These are phyloP conservation scores for Salvia sclarea DNA, from an alignment of 305 asterid genomes.

Conservation along the genomic window DNA sequence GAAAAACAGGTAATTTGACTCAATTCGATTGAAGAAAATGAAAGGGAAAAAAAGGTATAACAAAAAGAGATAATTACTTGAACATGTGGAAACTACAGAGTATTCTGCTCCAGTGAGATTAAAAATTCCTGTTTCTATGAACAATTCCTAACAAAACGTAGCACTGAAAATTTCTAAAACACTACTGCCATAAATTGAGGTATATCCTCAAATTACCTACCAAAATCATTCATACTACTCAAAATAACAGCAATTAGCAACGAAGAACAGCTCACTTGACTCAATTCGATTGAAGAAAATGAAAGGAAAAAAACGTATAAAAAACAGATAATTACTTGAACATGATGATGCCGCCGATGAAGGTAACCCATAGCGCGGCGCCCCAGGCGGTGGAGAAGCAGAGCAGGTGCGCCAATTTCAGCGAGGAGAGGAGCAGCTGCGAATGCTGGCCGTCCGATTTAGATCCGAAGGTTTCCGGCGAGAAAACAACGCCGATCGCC, in stretches of 20 bases:
- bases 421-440: conserved; percentile 45
- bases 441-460: conserved; percentile 54
- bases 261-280: background rate
- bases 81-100: conserved; percentile 64
- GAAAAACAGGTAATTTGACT: background rate
- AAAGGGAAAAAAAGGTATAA: background rate
- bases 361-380: conserved; percentile 93
- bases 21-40: background rate
- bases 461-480: conserved; percentile 90
- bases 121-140: background rate
- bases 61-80: conserved; percentile 49
- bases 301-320: background rate
- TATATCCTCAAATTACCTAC: background rate
- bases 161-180: background rate
- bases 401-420: conserved; percentile 80
- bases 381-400: conserved; percentile 95
- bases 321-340: conserved; percentile 59
- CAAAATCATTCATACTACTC: background rate
- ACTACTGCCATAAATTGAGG: background rate
- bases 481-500: conserved; percentile 76
- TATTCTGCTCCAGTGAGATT: background rate
- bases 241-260: background rate
- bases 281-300: background rate
- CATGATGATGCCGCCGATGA: conserved; percentile 99
- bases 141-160: background rate